These are phyloP conservation scores for Plectranthus barbatus DNA, from an alignment of 257 asterid species.

Conservation along the genomic window DNA sequence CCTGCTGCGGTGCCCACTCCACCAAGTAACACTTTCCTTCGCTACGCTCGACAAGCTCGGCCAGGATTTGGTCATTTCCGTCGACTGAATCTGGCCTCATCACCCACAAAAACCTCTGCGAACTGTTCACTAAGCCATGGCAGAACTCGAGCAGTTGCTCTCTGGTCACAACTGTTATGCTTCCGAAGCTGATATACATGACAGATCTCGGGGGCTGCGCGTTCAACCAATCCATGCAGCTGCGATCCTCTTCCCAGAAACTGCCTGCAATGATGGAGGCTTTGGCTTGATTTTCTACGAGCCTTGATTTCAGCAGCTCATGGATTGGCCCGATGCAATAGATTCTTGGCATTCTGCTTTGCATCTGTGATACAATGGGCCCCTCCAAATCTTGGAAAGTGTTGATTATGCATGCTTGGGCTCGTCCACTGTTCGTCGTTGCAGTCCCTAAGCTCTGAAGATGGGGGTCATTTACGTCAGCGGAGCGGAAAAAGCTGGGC, in stretches of 20 bases:
- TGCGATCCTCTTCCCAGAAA: slow-evolving; percentile 42
- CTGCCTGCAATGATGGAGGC: slow-evolving; percentile 14
- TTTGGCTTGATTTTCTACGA: neutral
- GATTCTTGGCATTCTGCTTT: slow-evolving; percentile 28
- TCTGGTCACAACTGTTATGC: slow-evolving; percentile 20
- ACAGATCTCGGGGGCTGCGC: slow-evolving; percentile 39
- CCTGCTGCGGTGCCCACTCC: too few species aligned
- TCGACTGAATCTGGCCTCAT: neutral
- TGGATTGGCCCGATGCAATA: slow-evolving; percentile 66
- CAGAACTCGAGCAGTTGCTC: slow-evolving; percentile 43
- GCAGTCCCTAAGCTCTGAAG: neutral
- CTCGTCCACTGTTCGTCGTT: slow-evolving; percentile 13
- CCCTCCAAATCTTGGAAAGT: slow-evolving; percentile 50
- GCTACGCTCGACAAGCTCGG: slow-evolving; percentile 19
- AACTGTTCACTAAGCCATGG: slow-evolving; percentile 59
- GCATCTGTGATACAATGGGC: slow-evolving; percentile 31
- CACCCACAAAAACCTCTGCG: slow-evolving; percentile 37
- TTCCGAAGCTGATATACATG: slow-evolving; percentile 47
- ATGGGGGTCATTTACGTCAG: slow-evolving; percentile 22
- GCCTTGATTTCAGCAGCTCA: slow-evolving; percentile 27
- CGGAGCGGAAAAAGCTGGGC: slow-evolving; percentile 42
- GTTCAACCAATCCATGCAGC: slow-evolving; percentile 53
- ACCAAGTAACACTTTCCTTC: too few species aligned
- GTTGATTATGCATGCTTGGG: slow-evolving; percentile 46
- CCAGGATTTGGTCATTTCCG: slow-evolving; percentile 1